A percentile compares a stretch with the other conserved stretches of the same genome.
Conservation (phyloP, 108 stramenopile species). For the Fistulifera pelliculosa region DNA sequence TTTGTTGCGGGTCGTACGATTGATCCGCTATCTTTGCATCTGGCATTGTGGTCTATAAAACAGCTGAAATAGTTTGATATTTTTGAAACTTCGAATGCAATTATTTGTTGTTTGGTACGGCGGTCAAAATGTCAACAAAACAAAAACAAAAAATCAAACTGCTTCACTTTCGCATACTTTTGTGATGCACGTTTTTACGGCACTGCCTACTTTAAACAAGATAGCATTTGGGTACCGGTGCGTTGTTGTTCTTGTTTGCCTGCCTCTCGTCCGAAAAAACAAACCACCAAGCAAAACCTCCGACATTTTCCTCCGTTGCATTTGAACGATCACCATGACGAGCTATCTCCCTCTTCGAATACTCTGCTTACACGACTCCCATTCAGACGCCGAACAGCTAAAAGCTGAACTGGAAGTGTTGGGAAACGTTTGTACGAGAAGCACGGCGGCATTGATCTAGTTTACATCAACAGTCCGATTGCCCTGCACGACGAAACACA, state of each 20-base stretch:
- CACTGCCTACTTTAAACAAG: too few relatives aligned
- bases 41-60: background rate
- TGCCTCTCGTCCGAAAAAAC: too few relatives aligned
- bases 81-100: too few relatives aligned
- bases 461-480: slow-evolving; percentile 66
- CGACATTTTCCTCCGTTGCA: too few relatives aligned
- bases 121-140: too few relatives aligned
- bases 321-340: slow-evolving; percentile 8
- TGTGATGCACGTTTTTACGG: too few relatives aligned
- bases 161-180: too few relatives aligned
- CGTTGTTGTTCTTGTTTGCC: too few relatives aligned
- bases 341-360: slow-evolving; percentile 36
- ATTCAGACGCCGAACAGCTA: slow-evolving; percentile 48
- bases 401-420: slow-evolving; percentile 29
- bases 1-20: slow-evolving; percentile 19
- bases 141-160: too few relatives aligned
- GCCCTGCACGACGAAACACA: slow-evolving; percentile 8
- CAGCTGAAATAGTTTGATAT: too few relatives aligned
- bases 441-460: slow-evolving; percentile 66
- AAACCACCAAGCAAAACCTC: background rate
- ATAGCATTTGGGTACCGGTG: too few relatives aligned
- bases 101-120: too few relatives aligned
- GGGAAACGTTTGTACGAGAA: slow-evolving; percentile 56
- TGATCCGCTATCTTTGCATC: background rate
- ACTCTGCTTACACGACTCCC: slow-evolving; percentile 66